phyloP scores from a whole-genome alignment of 192 early-diverging fungal species.

The Coemansia sp. region DNA sequence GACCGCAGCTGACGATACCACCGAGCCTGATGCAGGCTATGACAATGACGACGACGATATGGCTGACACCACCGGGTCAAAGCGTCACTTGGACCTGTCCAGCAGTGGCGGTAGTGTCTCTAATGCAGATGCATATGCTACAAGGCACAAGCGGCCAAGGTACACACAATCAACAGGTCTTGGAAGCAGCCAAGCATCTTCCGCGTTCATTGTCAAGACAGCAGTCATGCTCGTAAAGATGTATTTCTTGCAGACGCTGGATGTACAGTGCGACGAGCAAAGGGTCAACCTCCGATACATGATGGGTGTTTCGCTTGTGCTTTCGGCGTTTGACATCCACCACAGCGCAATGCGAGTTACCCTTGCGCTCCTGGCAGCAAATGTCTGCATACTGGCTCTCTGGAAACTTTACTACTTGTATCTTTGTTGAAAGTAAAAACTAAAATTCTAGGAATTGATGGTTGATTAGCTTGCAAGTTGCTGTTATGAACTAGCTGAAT shows the following conservation, averaged over 20 bases:
- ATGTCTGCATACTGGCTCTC: not conserved
- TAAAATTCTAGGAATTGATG: not conserved
- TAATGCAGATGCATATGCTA: not conserved
- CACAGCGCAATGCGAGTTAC: slow-evolving; percentile 24
- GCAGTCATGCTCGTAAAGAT: slow-evolving; percentile 35
- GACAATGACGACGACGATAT: not conserved
- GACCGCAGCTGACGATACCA: not conserved
- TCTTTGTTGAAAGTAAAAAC: not conserved
- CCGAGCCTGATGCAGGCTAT: not conserved
- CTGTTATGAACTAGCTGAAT: no score
- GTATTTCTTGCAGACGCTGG: slow-evolving; percentile 29
- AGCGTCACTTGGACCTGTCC: not conserved
- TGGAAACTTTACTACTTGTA: not conserved
- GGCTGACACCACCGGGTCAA: not conserved
- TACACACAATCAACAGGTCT: not conserved
- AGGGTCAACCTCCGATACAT: slow-evolving; percentile 12
- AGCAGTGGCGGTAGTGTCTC: no score
- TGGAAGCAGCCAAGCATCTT: not conserved
- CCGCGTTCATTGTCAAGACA: slow-evolving; percentile 36
- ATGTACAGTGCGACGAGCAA: slow-evolving; percentile 4
- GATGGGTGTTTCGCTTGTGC: slow-evolving; percentile 26
- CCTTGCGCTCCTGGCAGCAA: slow-evolving; percentile 22
- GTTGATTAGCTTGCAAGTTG: no score
- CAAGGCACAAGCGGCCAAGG: not conserved
- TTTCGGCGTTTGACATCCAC: slow-evolving; percentile 45